Evolutionary conservation across 1,139 yeast genomes (phyloP), one percentile per base, ranked within the genome.

Genomic region (Lodderomyces margitis): DNA sequence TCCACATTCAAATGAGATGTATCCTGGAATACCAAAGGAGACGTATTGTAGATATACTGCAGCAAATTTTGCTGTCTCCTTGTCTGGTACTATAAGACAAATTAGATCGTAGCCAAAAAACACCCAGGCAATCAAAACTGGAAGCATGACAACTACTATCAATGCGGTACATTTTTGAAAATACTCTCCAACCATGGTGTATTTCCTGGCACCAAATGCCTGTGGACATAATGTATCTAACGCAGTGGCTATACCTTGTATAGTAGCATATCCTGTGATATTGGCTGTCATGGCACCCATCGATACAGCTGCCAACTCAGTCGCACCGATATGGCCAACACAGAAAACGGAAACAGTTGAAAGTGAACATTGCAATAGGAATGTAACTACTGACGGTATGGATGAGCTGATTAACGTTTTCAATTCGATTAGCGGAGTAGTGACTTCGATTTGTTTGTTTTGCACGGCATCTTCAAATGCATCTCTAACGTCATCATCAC

Each of bases 1-100:
- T 33, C 83, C 76, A 53, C 83, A 82, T 61, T 85, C 94, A 51
- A 84, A 85, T 9, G 83, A 51, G 24, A 84, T 79, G 55, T 78
- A 84, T 0, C 87, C 83, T 2, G 83, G 83, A 12, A 77, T 73
- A 37, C 83, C 83, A 20, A 77, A 73, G 2, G 77, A 68, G 30
- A 76, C 68, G 45, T 66, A 70, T 47, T 67, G 65, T 43, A 78
- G 62, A 51, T 78, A 78, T n/a, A 62, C 68, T 0, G 81, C 77
- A 1, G 83, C 75, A 34, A 72, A 62, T 37, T 57, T 57, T 0
- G 82, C 82, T n/a, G 80, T 74, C 31, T 66, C 73, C 40, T 68
- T 62, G 49, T 72, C 77, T 1, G 77, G 75, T 10, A 71, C 57
- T 34, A 70, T 53, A 10, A 70, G 53, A 37, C 65, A 56, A 34